These are phyloP conservation scores for Sporobolus alterniflorus DNA, from an alignment of 202 grass and related monocot genomes.

Conservation along the genomic window DNA sequence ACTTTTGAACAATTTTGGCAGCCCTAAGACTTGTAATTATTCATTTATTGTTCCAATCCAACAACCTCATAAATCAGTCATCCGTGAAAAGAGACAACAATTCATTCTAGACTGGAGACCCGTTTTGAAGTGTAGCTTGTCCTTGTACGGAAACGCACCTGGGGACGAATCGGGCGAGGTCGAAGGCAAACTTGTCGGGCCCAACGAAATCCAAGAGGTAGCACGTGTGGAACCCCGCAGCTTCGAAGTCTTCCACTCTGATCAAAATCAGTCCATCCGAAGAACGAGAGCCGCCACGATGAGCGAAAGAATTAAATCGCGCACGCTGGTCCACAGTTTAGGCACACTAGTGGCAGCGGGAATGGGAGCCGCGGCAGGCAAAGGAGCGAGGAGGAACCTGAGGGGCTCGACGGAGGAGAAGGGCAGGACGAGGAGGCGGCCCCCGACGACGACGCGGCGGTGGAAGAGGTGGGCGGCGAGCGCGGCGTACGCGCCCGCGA, in stretches of 20 bases:
- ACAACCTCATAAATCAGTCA: not conserved
- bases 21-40: not conserved
- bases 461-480: constrained; percentile 77
- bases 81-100: not conserved
- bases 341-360: no score
- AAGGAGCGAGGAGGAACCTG: constrained; percentile 51
- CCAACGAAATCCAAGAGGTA: constrained; percentile 94
- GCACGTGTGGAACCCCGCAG: constrained; percentile 58
- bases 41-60: not conserved
- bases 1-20: not conserved
- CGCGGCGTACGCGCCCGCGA: constrained; percentile 77
- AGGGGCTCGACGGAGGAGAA: constrained; percentile 87
- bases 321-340: no score
- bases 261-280: not conserved
- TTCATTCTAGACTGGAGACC: not conserved
- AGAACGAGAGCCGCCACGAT: constrained; percentile 27
- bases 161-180: constrained; percentile 64
- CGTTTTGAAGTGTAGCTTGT: not conserved
- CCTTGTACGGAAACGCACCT: constrained; percentile 40
- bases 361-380: no score
- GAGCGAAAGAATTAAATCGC: not conserved
- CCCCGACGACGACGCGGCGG: constrained; percentile 30
- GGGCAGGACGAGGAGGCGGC: constrained; percentile 66
- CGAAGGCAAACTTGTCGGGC: constrained; percentile 65
- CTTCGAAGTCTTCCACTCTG: constrained; percentile 66